Evolutionary conservation across 441 rosid species (phyloP), one percentile per base, ranked within the genome.

Genomic region (Arabidopsis hybrid): DNA sequence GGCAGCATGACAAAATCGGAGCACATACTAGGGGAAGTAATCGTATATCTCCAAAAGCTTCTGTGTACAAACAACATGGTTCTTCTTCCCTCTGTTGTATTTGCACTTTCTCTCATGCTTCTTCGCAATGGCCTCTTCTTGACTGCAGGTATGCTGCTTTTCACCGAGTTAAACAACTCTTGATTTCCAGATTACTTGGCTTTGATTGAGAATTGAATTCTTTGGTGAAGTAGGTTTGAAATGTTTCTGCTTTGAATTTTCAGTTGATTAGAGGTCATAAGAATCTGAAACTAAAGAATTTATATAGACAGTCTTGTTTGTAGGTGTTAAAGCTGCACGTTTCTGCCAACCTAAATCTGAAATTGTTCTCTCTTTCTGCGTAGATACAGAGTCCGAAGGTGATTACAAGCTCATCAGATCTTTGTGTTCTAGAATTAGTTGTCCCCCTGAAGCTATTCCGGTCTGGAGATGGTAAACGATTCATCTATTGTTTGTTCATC

Each of bases 381-480:
- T 26, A 26, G 29, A 26, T 56, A 67, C 87, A 55, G 85, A 77
- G 60, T 67, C 58, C 40, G 3, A 5, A 11, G 68, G 42, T 8
- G 50, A 71, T 65, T 34, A 43, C 72, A 69, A 63, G 60, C 69
- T 83, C 12, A 53, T 73, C 68, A 53, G 63, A 63, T 78, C 87
- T 10, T 60, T 84, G 26, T 81, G 83, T 52, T 80, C 83, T 3
- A 86, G 72, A 79, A 83, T 95, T 32, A 66, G 81, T 50, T 75
- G 80, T 61, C 96, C 98, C 7, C 63, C 88, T 14, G 99, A 95
- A 84, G 89, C 85, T 5, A 78, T 82, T 79, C 88, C 93, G 31
- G 72, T 75, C 60, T 92, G 98, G 99, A 88, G 91, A 91, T 92
- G 99, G 99, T 92, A 91, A 83, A 73, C 6, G 11, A 58, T 62